phyloP scores from a whole-genome alignment of 2,329 filamentous ascomycete genomes.

The Apiospora rasikravindrae region DNA sequence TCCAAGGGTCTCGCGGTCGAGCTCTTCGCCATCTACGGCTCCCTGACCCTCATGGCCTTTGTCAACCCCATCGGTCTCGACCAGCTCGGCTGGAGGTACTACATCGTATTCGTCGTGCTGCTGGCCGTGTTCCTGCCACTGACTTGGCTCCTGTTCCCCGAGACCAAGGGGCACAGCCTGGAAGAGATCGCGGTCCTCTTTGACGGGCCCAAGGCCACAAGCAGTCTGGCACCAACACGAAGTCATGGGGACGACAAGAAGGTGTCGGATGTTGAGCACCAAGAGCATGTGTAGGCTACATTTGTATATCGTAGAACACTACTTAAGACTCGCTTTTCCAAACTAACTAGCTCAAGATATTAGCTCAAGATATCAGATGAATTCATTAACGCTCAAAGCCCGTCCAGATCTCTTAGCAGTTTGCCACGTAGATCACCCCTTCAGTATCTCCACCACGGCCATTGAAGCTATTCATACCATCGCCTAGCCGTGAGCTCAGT shows the following conservation, averaged over 20 bases:
- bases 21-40: conserved; percentile 33
- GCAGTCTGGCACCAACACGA: neutral
- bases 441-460: too few relatives aligned
- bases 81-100: conserved; percentile 47
- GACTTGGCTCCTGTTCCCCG: conserved; percentile 43
- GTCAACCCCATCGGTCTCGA: conserved; percentile 45
- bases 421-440: too few relatives aligned
- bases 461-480: too few relatives aligned
- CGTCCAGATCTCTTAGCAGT: too few relatives aligned
- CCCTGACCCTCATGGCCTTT: conserved; percentile 39
- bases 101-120: conserved; percentile 43
- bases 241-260: neutral
- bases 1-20: conserved; percentile 34
- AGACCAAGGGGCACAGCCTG: conserved; percentile 35
- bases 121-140: conserved; percentile 36
- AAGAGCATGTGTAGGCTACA: neutral
- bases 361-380: too few relatives aligned
- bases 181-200: conserved; percentile 38
- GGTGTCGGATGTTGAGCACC: neutral
- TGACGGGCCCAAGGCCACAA: conserved; percentile 24
- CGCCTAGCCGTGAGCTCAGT: too few relatives aligned
- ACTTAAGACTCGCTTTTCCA: too few relatives aligned
- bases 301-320: neutral
- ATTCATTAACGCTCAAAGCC: too few relatives aligned
- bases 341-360: too few relatives aligned